Evolutionary conservation across 352 stramenopile genomes (phyloP).

Genomic region (Phytophthora sansomeana): DNA sequence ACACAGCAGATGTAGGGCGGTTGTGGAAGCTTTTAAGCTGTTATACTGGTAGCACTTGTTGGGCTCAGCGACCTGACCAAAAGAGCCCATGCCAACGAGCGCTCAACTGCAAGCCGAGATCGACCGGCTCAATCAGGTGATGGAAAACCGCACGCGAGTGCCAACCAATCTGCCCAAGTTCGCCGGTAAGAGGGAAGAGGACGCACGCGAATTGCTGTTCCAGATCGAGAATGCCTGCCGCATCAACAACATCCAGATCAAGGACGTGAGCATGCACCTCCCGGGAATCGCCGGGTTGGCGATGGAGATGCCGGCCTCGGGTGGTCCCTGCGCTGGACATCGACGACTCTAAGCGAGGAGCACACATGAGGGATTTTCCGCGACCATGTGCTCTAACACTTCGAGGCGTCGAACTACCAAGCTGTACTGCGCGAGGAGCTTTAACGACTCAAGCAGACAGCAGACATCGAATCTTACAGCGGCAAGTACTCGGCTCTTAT

Average conservation of each 20-base stretch:
- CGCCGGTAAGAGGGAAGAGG: constrained; percentile 7
- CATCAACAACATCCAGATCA: constrained; percentile 10
- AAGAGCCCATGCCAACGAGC: constrained; percentile 11
- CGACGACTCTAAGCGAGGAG: constrained; percentile 8
- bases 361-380: constrained; percentile 15
- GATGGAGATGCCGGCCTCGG: constrained; percentile 7
- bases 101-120: constrained; percentile 10
- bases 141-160: constrained; percentile 4
- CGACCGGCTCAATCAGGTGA: not conserved
- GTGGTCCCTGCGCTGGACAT: constrained; percentile 7
- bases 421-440: constrained; percentile 4
- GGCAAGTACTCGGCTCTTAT: constrained; percentile 4
- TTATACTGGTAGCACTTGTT: constrained; percentile 20
- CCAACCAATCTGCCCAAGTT: constrained; percentile 21
- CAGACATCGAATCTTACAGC: not conserved
- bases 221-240: too few species aligned
- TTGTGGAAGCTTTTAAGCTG: not conserved
- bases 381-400: constrained; percentile 5
- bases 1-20: too few species aligned
- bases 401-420: constrained; percentile 13
- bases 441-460: not conserved
- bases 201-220: constrained; percentile 21
- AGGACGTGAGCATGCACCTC: not conserved
- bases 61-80: constrained; percentile 6
- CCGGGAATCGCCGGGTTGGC: not conserved